Evolutionary conservation across 495 filamentous ascomycete species (phyloP).

Genomic region (Aspergillus bridgeri): DNA sequence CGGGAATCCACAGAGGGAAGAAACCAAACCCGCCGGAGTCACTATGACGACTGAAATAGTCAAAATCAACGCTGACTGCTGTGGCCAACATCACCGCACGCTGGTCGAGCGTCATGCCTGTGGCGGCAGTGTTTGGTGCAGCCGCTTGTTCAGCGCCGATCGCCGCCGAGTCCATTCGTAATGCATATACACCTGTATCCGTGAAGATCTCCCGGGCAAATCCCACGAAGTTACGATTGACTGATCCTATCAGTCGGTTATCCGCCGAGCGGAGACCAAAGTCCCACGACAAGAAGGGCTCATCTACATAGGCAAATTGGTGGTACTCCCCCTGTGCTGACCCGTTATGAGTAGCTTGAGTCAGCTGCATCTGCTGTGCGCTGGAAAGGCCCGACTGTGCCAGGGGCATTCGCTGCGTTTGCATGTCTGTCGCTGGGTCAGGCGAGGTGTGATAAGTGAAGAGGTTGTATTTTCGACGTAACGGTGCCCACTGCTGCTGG

Average conservation of each 20-base stretch:
- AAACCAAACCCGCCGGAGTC: constrained; percentile 46
- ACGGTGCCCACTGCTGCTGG: constrained; percentile 65
- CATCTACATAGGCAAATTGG: constrained; percentile 63
- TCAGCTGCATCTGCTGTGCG: constrained; percentile 46
- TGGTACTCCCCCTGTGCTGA: constrained; percentile 44
- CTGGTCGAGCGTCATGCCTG: constrained; percentile 67
- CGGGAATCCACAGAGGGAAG: constrained; percentile 58
- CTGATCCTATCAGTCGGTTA: constrained; percentile 51
- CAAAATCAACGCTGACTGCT: constrained; percentile 68
- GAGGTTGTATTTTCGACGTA: constrained; percentile 66
- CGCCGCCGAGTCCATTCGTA: constrained; percentile 64
- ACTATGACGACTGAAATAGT: constrained; percentile 67
- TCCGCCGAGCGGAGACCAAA: constrained; percentile 52
- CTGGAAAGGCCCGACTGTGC: constrained; percentile 46
- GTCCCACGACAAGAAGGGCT: constrained; percentile 57
- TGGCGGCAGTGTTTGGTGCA: constrained; percentile 14
- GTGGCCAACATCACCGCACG: constrained; percentile 70
- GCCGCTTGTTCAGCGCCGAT: constrained; percentile 35
- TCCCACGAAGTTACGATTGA: constrained; percentile 65
- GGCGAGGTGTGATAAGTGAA: constrained; percentile 50
- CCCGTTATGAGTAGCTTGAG: constrained; percentile 21
- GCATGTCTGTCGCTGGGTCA: constrained; percentile 36
- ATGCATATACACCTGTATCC: constrained; percentile 66
- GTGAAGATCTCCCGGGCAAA: constrained; percentile 72
- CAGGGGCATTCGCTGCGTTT: constrained; percentile 33